Percentiles rank a stretch among this genome's conserved stretches.
Evolutionary conservation across 78 protist species (phyloP).

Genomic region (Capsaspora owczarzaki): DNA sequence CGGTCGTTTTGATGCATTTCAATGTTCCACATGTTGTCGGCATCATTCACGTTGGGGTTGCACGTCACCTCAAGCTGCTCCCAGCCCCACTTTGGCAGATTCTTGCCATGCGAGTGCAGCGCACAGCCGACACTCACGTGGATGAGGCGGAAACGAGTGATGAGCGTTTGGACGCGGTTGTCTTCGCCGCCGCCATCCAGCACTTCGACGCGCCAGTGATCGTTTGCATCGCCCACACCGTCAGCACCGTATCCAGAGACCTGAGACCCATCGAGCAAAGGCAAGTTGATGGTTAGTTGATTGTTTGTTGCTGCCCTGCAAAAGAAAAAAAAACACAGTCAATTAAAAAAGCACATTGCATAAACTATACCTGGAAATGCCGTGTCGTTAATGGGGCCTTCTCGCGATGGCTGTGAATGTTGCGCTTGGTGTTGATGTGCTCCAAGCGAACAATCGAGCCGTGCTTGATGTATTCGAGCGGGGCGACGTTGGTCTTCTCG

Average conservation of each 20-base stretch:
- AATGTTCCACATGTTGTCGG: constrained; percentile 19
- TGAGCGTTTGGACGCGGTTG: not conserved
- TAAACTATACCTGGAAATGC: constrained; percentile 12
- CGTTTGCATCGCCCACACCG: constrained; percentile 4
- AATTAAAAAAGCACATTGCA: not conserved
- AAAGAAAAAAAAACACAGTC: not conserved
- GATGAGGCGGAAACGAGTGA: not conserved
- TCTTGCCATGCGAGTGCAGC: not conserved
- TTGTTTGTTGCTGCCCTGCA: not conserved
- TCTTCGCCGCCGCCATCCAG: not conserved
- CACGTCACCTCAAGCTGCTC: constrained; percentile 33
- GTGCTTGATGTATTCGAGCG: not conserved
- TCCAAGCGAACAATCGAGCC: constrained; percentile 2
- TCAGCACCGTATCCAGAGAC: not conserved
- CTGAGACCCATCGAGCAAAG: not conserved
- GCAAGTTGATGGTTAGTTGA: not conserved
- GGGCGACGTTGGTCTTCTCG: not conserved
- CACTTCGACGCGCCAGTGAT: constrained; percentile 7
- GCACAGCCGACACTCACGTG: not conserved
- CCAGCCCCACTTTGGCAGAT: constrained; percentile 40
- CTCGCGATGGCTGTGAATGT: constrained; percentile 6
- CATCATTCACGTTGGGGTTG: constrained; percentile 1
- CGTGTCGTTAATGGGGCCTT: constrained; percentile 10
- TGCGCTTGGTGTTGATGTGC: not conserved
- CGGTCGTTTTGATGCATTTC: constrained; percentile 9